Conservation (phyloP, 306 rosid species). For the Castanea mollissima region DNA sequence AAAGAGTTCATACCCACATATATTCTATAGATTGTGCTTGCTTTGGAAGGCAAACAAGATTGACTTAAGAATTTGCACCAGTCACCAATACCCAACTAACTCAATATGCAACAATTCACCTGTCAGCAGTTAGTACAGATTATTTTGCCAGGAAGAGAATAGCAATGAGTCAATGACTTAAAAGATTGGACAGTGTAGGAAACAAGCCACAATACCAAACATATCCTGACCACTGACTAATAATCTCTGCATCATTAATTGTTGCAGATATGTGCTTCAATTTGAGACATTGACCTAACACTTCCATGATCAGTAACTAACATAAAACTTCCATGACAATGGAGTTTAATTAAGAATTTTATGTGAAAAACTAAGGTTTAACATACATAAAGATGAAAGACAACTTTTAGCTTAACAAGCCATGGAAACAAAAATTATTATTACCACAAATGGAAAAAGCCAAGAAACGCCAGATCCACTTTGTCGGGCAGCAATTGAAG, state of each 20-base stretch:
- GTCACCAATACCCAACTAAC: neutral
- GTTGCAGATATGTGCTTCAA: neutral
- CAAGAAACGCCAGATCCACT: slow-evolving; percentile 95
- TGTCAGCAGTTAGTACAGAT: neutral
- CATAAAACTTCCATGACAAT: neutral
- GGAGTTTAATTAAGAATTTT: neutral
- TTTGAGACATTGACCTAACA: neutral
- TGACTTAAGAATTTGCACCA: neutral
- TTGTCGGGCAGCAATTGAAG: slow-evolving; percentile 95
- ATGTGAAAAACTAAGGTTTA: neutral
- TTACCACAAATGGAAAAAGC: slow-evolving; percentile 97
- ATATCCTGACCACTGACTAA: neutral
- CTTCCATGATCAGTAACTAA: neutral
- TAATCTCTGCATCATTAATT: neutral
- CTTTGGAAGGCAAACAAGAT: neutral
- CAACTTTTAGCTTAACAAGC: slow-evolving; percentile 19
- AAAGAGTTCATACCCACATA: neutral
- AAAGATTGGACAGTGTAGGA: neutral
- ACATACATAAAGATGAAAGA: slow-evolving; percentile 1
- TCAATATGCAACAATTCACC: neutral
- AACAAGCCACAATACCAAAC: neutral
- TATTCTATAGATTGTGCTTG: neutral
- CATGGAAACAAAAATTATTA: slow-evolving; percentile 18
- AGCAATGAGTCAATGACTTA: neutral
- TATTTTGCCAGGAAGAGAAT: neutral